Conservation (phyloP, 2,329 filamentous ascomycete species). For the Diaporthe vexans region DNA sequence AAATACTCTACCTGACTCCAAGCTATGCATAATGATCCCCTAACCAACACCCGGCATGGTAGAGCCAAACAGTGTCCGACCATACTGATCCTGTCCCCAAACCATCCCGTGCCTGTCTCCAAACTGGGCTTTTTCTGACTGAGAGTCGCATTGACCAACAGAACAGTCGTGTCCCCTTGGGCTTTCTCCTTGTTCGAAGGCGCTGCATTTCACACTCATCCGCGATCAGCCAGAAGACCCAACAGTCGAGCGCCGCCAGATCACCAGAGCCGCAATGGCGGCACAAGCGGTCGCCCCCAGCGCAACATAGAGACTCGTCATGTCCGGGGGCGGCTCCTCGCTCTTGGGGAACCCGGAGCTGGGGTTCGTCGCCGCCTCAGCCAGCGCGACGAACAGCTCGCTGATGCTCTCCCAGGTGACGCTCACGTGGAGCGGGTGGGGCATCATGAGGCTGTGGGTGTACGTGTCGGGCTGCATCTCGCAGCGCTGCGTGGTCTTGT, state of each 20-base stretch:
- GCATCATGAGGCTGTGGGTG: slow-evolving; percentile 87
- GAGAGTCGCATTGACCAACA: no score
- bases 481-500: slow-evolving; percentile 95
- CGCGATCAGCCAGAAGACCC: slow-evolving; percentile 10
- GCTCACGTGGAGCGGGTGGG: slow-evolving; percentile 92
- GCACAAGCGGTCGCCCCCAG: slow-evolving; percentile 80
- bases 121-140: background rate
- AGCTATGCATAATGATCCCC: slow-evolving; percentile 18
- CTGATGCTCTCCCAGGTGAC: slow-evolving; percentile 95
- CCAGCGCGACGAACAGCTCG: slow-evolving; percentile 92
- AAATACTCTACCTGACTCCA: slow-evolving; percentile 27
- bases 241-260: slow-evolving; percentile 70
- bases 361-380: slow-evolving; percentile 92
- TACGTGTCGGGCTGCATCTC: slow-evolving; percentile 94
- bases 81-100: background rate
- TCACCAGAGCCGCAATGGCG: slow-evolving; percentile 74
- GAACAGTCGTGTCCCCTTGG: background rate
- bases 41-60: background rate
- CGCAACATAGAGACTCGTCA: slow-evolving; percentile 88
- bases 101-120: background rate
- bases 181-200: no score
- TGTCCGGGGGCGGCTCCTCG: slow-evolving; percentile 87
- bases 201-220: background rate
- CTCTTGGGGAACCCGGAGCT: slow-evolving; percentile 90
- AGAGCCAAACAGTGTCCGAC: background rate